Evolutionary conservation across 2,329 filamentous ascomycete genomes (phyloP).

Genomic region (Geosmithia putterillii): DNA sequence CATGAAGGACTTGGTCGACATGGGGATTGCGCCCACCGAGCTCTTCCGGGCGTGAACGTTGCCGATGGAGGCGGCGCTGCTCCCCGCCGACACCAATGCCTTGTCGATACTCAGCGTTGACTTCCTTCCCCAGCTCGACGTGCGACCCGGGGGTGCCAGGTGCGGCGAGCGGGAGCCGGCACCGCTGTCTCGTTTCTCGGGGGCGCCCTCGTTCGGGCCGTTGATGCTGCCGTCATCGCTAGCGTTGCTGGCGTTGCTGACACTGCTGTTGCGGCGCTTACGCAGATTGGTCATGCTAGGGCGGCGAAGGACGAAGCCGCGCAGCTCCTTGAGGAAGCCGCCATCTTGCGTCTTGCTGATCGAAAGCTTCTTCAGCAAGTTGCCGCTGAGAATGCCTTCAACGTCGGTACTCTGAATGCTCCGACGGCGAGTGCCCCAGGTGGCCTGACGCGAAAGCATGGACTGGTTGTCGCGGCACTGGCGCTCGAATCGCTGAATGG

Average conservation of each 20-base stretch:
- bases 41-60: conserved; percentile 44
- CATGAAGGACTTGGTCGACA: conserved; percentile 13
- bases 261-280: conserved; percentile 31
- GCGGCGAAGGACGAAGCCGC: conserved; percentile 35
- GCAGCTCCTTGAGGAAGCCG: conserved; percentile 33
- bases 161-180: conserved; percentile 17
- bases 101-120: conserved; percentile 45
- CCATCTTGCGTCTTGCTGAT: conserved; percentile 38
- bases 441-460: conserved; percentile 50
- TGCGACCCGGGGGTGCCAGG: conserved; percentile 37
- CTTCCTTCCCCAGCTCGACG: conserved; percentile 39
- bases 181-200: conserved; percentile 20
- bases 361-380: conserved; percentile 49
- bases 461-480: conserved; percentile 44
- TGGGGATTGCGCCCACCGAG: conserved; percentile 40
- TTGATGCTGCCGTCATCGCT: conserved; percentile 11
- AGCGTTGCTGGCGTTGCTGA: conserved; percentile 19
- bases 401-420: conserved; percentile 51
- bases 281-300: conserved; percentile 29
- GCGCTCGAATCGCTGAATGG: conserved; percentile 38
- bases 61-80: conserved; percentile 41
- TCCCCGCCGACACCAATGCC: conserved; percentile 42
- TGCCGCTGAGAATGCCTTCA: conserved; percentile 44
- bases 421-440: conserved; percentile 56
- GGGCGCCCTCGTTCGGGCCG: conserved; percentile 14